Evolutionary conservation across 805 yeast species (phyloP), one percentile per base, ranked within the genome.

Genomic region (Candida vartiovaarae): DNA sequence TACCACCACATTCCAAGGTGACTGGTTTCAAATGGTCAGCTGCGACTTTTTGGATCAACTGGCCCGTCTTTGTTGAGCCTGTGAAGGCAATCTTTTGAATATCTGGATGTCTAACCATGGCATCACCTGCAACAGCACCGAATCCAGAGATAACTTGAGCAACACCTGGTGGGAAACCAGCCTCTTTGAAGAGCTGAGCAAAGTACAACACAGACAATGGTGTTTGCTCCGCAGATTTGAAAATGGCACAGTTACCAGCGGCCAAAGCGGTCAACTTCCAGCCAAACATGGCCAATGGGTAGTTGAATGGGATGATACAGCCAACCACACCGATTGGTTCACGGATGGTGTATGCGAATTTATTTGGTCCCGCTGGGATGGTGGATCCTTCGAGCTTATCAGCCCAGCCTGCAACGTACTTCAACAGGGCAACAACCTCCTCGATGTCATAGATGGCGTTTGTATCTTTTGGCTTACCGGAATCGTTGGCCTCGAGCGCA

Each of bases 381-480:
- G 83, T 72, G 46, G 74, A 69, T 15, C 95, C 95, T 44, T 67
- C 67, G 43, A 79, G 68, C 64, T 81, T 78, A 62, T 83, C 86
- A 41, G 88, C 84, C 74, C 80, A 78, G 25, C 93, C 91, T 36
- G 87, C 88, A 56, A 76, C 75, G 59, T 80, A 82, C 53, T 75
- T 74, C 64, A 80, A 69, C 32, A 75, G 75, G 48, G 68, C 75
- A 33, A 76, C 72, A 34, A 78, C 66, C 46, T 76, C 80, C 20
- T 68, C 70, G 35, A 85, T 72, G 56, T 85, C 95, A 46, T 64
- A 73, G 32, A 70, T 64, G 26, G 84, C 76, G 60, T 78, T 77
- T 32, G 70, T 60, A 25, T 63, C 60, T 42, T 69, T 65, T 37
- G 82, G 75, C 57, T 78, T 80, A 51, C 85, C 85, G 38, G 76